phyloP scores from a whole-genome alignment of 1,139 yeast species.

The Saccharomyces pastorianus region DNA sequence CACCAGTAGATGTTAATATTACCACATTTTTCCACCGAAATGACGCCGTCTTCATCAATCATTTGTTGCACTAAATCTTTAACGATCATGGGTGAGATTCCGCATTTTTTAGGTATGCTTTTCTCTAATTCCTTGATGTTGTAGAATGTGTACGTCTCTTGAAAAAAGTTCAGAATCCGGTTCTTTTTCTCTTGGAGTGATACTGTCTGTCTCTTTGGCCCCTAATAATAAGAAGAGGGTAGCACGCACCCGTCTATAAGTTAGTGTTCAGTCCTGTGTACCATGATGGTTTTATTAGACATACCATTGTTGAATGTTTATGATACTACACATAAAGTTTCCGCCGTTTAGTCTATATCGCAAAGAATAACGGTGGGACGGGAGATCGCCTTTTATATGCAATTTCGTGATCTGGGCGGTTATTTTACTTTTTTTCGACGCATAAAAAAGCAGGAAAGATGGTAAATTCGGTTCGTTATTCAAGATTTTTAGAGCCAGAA shows the following conservation, averaged over 20 bases:
- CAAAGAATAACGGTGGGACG: background rate
- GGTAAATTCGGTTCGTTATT: background rate
- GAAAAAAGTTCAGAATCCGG: constrained; percentile 37
- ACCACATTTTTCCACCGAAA: constrained; percentile 48
- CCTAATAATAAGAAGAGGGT: constrained; percentile 8
- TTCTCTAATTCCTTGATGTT: constrained; percentile 47
- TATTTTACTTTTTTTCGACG: background rate
- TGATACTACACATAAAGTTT: background rate
- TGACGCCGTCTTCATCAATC: constrained; percentile 40
- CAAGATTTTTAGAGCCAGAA: background rate
- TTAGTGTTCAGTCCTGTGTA: background rate
- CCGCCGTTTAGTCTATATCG: background rate
- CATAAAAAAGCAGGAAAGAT: background rate
- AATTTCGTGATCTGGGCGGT: background rate
- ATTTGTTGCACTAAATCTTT: constrained; percentile 41
- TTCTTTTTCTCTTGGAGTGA: constrained; percentile 37
- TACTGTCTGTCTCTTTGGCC: constrained; percentile 22
- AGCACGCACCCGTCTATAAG: background rate
- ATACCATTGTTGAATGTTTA: background rate
- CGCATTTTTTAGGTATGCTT: constrained; percentile 38
- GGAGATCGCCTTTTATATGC: background rate
- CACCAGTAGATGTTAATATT: constrained; percentile 48
- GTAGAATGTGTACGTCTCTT: constrained; percentile 36
- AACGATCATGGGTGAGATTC: constrained; percentile 41
- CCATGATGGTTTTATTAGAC: background rate